Evolutionary conservation across 257 asterid species (phyloP).

Genomic region (Fraxinus anomala): DNA sequence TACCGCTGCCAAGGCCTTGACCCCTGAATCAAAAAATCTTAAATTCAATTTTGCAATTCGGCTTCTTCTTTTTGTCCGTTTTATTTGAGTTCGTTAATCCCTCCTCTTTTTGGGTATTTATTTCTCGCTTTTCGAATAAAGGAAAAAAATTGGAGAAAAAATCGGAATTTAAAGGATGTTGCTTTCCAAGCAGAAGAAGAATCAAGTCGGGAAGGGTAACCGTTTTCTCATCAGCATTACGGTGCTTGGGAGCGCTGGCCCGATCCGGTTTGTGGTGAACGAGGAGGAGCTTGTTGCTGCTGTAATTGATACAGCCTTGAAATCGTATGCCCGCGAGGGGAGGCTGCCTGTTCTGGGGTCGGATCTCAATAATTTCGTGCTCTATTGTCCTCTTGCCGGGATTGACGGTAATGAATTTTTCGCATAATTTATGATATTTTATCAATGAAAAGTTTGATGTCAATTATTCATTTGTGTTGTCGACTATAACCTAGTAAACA

Average conservation of each 20-base stretch:
- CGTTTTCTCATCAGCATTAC: constrained; percentile 40
- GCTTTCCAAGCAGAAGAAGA: constrained; percentile 42
- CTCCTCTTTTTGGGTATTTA: background rate
- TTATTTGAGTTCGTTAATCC: background rate
- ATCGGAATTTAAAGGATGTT: constrained; percentile 17
- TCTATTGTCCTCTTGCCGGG: constrained; percentile 36
- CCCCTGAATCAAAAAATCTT: constrained; percentile 22
- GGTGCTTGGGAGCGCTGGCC: constrained; percentile 50
- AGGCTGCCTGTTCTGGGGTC: constrained; percentile 44
- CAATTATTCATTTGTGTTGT: too few species aligned
- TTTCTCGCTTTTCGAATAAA: background rate
- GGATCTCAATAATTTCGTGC: constrained; percentile 30
- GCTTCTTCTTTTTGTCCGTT: background rate
- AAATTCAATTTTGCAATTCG: background rate
- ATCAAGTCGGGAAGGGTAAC: constrained; percentile 34
- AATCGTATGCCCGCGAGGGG: constrained; percentile 43
- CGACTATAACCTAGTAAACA: background rate
- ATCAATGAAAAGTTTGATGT: background rate
- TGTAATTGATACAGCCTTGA: constrained; percentile 40
- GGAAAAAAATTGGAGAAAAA: background rate
- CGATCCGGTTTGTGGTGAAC: constrained; percentile 42
- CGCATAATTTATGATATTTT: background rate
- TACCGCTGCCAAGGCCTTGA: constrained; percentile 44
- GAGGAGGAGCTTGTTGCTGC: constrained; percentile 39
- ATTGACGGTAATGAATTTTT: constrained; percentile 29